Percentiles rank a stretch among this genome's conserved stretches.
Conservation (phyloP, 2,329 filamentous ascomycete species). For the Cytospora piceae region DNA sequence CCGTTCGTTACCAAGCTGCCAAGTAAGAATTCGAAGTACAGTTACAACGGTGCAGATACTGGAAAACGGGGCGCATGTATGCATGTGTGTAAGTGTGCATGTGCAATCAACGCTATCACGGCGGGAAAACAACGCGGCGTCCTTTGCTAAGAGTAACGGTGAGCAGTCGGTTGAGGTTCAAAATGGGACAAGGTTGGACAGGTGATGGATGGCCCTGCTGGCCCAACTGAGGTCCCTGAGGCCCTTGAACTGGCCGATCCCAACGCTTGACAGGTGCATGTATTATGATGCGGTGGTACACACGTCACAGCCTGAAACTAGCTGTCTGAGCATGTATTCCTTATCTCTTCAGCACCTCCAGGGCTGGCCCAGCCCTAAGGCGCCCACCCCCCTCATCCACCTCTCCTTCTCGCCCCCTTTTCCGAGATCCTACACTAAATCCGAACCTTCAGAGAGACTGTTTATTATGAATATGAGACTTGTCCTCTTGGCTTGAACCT, state of each 20-base stretch:
- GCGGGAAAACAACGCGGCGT: slow-evolving; percentile 8
- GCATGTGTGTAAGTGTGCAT: slow-evolving; percentile 10
- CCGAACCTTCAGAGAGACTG: too few species aligned
- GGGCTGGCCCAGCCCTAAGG: too few species aligned
- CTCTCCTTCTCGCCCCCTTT: neutral
- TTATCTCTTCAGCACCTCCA: neutral
- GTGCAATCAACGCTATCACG: slow-evolving; percentile 23
- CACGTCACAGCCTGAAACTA: slow-evolving; percentile 1
- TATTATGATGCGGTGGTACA: neutral
- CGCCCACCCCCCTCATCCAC: neutral
- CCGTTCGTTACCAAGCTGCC: neutral
- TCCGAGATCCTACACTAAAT: neutral
- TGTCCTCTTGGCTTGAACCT: neutral
- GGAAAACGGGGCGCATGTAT: slow-evolving; percentile 15
- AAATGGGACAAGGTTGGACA: neutral
- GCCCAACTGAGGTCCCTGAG: neutral
- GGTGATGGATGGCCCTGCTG: neutral
- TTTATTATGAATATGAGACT: neutral
- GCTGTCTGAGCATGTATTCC: neutral
- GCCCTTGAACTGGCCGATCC: slow-evolving; percentile 2
- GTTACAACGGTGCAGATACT: slow-evolving; percentile 3
- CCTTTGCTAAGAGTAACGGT: slow-evolving; percentile 10
- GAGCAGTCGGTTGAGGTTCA: slow-evolving; percentile 13
- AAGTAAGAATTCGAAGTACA: slow-evolving; percentile 10
- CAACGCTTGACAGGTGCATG: neutral